Conservation (phyloP, 2,329 filamentous ascomycete species). For the Xylariomycetidae sp. region DNA sequence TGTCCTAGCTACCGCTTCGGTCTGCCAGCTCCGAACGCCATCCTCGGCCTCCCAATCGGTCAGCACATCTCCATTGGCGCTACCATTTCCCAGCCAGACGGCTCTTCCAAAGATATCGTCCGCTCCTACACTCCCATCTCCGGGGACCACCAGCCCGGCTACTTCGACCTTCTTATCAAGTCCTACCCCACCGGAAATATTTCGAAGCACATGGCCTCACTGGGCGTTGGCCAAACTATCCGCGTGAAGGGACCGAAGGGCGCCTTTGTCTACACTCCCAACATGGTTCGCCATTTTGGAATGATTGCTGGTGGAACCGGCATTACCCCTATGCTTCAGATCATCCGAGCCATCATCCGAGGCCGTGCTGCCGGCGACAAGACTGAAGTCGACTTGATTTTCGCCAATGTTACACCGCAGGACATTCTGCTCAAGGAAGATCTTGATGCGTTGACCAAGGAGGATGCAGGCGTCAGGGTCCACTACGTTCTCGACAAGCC, state of each 20-base stretch:
- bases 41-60: constrained; percentile 94
- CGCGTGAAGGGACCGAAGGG: constrained; percentile 92
- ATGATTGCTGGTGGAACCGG: constrained; percentile 98
- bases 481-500: constrained; percentile 98
- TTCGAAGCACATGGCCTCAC: constrained; percentile 80
- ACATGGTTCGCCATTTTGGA: constrained; percentile 93
- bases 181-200: constrained; percentile 97
- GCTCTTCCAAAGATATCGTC: constrained; percentile 74
- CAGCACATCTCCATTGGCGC: constrained; percentile 98
- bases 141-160: constrained; percentile 80
- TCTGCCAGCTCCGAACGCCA: constrained; percentile 68
- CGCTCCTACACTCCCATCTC: constrained; percentile 91
- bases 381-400: constrained; percentile 90
- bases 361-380: constrained; percentile 72
- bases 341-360: constrained; percentile 83
- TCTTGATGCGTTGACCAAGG: constrained; percentile 68
- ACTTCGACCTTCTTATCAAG: constrained; percentile 97
- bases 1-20: constrained; percentile 81
- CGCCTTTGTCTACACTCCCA: constrained; percentile 93
- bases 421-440: constrained; percentile 94
- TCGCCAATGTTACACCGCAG: constrained; percentile 89
- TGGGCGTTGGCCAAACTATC: constrained; percentile 80
- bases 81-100: constrained; percentile 59
- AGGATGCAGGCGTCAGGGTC: constrained; percentile 77
- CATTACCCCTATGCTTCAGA: constrained; percentile 97